These are phyloP conservation scores for Achaetomium macrosporum DNA, from an alignment of 2,329 filamentous ascomycete species.

Conservation along the genomic window DNA sequence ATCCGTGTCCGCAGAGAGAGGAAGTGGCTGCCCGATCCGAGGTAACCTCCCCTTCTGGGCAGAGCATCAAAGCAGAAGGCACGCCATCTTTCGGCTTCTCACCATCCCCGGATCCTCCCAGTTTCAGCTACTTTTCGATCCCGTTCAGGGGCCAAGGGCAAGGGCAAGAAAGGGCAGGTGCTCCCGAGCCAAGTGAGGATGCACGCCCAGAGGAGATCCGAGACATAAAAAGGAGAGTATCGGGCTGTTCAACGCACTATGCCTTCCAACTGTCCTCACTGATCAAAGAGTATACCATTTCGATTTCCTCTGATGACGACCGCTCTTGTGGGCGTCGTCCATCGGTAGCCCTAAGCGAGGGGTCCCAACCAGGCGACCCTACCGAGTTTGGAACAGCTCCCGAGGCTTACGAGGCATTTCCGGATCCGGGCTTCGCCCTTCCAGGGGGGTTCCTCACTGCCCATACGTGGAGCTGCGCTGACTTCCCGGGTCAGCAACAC, in stretches of 20 bases:
- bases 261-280: slow-evolving; percentile 25
- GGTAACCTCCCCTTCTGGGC: slow-evolving; percentile 8
- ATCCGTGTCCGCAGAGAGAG: slow-evolving; percentile 5
- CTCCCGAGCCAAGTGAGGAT: slow-evolving; percentile 17
- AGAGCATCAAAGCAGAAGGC: slow-evolving; percentile 15
- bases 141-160: slow-evolving; percentile 6
- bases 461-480: slow-evolving; percentile 25
- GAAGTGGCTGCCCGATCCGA: slow-evolving; percentile 2
- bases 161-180: neutral
- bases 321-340: slow-evolving; percentile 4
- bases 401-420: slow-evolving; percentile 20
- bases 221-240: slow-evolving; percentile 33
- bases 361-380: neutral
- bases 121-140: slow-evolving; percentile 3
- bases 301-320: slow-evolving; percentile 19
- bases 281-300: slow-evolving; percentile 25
- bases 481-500: slow-evolving; percentile 25
- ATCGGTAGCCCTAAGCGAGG: slow-evolving; percentile 9
- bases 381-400: neutral
- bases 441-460: slow-evolving; percentile 45
- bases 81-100: slow-evolving; percentile 10
- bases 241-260: slow-evolving; percentile 28
- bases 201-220: slow-evolving; percentile 5
- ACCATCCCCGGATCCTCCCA: slow-evolving; percentile 7
- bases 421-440: slow-evolving; percentile 31